Conservation (phyloP, 1,284 basidiomycete genomes). For the Crucibulum cyathiforme region DNA sequence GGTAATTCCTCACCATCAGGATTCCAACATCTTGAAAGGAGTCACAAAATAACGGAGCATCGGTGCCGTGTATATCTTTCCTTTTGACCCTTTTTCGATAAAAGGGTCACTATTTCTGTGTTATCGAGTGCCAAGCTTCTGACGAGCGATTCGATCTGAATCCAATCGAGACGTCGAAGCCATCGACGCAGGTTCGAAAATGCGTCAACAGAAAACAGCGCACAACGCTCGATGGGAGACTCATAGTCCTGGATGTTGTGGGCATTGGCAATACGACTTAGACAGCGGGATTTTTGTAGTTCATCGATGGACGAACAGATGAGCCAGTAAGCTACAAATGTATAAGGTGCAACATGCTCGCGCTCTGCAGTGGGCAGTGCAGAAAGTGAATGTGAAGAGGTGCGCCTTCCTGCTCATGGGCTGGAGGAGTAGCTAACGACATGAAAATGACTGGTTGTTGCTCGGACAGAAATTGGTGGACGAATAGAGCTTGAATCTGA, state of each 20-base stretch:
- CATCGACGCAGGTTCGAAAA: constrained; percentile 41
- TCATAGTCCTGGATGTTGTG: constrained; percentile 39
- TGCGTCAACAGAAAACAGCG: constrained; percentile 47
- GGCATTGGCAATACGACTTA: constrained; percentile 45
- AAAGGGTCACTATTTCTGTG: too few relatives aligned
- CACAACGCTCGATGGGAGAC: constrained; percentile 45
- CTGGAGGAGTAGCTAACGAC: constrained; percentile 49
- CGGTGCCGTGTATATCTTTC: constrained; percentile 40
- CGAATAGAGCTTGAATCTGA: constrained; percentile 46
- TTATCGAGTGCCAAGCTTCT: constrained; percentile 49
- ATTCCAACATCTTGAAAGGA: constrained; percentile 32
- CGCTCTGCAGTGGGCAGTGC: constrained; percentile 41
- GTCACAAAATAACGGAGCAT: constrained; percentile 53
- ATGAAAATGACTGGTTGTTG: constrained; percentile 48
- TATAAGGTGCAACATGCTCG: constrained; percentile 49
- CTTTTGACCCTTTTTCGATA: too few relatives aligned
- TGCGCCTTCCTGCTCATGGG: constrained; percentile 42
- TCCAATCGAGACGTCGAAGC: constrained; percentile 49
- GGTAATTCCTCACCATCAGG: constrained; percentile 21
- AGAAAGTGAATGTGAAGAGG: constrained; percentile 29
- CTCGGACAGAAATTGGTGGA: constrained; percentile 34
- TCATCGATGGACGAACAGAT: constrained; percentile 43
- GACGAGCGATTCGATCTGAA: constrained; percentile 59
- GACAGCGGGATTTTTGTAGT: constrained; percentile 43
- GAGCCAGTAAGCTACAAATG: constrained; percentile 55